Conservation (phyloP, 202 grass and related monocot species). For the Cymbopogon flexuosus region DNA sequence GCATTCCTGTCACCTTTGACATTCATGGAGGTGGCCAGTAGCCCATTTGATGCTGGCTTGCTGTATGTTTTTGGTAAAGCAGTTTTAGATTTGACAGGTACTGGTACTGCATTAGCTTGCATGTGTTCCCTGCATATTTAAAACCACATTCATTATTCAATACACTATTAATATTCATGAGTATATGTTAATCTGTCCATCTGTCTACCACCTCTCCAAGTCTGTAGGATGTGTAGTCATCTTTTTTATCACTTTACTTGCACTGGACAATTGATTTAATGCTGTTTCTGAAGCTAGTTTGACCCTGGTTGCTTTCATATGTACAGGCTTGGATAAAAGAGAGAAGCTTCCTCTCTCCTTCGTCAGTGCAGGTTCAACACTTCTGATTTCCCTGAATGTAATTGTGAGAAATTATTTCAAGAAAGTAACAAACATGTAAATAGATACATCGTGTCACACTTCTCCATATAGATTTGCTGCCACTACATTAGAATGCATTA, state of each 20-base stretch:
- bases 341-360: constrained; percentile 50
- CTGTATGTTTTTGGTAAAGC: constrained; percentile 34
- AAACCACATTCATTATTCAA: constrained; percentile 12
- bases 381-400: constrained; percentile 51
- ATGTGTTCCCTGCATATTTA: constrained; percentile 41
- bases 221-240: constrained; percentile 39
- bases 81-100: constrained; percentile 38
- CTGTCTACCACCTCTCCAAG: constrained; percentile 41
- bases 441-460: constrained; percentile 8
- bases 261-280: constrained; percentile 40
- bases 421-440: constrained; percentile 23
- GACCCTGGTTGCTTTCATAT: constrained; percentile 29
- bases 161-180: constrained; percentile 3
- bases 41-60: constrained; percentile 39
- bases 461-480: not conserved
- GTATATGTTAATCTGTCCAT: constrained; percentile 25
- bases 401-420: constrained; percentile 26
- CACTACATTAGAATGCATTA: constrained; percentile 2
- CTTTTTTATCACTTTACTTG: constrained; percentile 35
- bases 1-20: constrained; percentile 22
- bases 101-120: constrained; percentile 30
- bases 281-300: constrained; percentile 43
- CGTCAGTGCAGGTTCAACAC: constrained; percentile 29
- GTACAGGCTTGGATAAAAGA: constrained; percentile 34
- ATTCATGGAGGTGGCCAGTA: constrained; percentile 25